phyloP scores from a whole-genome alignment of 306 rosid species.

The Vigna unguiculata region DNA sequence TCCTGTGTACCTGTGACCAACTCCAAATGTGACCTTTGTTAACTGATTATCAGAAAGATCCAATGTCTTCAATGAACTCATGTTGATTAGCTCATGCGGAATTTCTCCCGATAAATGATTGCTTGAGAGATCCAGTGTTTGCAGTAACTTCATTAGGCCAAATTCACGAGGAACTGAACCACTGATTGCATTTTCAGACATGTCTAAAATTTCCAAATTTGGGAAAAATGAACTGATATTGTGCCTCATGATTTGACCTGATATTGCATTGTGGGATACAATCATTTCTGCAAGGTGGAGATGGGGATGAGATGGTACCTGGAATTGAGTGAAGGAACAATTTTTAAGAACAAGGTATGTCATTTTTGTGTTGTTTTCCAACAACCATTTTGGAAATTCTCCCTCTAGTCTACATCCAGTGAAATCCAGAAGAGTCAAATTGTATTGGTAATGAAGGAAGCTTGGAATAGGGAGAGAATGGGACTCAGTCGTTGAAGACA shows the following conservation, averaged over 20 bases:
- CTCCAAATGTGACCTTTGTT: not conserved
- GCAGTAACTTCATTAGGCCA: not conserved
- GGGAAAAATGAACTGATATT: slow-evolving; percentile 23
- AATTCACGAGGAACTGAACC: slow-evolving; percentile 11
- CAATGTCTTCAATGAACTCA: not conserved
- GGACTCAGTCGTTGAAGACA: not conserved
- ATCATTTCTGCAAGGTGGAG: not conserved
- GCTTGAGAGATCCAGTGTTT: slow-evolving; percentile 24
- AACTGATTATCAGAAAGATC: not conserved
- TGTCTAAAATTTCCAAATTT: not conserved
- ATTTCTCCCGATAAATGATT: slow-evolving; percentile 17
- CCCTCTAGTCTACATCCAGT: not conserved
- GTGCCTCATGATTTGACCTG: not conserved
- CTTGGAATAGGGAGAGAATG: not conserved
- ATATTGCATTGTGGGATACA: slow-evolving; percentile 14
- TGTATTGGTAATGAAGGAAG: slow-evolving; percentile 34
- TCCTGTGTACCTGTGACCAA: not conserved
- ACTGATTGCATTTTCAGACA: slow-evolving; percentile 1
- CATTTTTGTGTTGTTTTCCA: slow-evolving; percentile 33
- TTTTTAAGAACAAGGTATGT: not conserved
- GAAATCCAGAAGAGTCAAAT: not conserved
- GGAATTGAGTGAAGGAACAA: slow-evolving; percentile 24
- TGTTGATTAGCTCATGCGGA: not conserved
- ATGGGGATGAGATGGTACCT: not conserved
- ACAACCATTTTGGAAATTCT: slow-evolving; percentile 31